phyloP scores from a whole-genome alignment of 2,329 filamentous ascomycete genomes.

The Aspergillus unguis region DNA sequence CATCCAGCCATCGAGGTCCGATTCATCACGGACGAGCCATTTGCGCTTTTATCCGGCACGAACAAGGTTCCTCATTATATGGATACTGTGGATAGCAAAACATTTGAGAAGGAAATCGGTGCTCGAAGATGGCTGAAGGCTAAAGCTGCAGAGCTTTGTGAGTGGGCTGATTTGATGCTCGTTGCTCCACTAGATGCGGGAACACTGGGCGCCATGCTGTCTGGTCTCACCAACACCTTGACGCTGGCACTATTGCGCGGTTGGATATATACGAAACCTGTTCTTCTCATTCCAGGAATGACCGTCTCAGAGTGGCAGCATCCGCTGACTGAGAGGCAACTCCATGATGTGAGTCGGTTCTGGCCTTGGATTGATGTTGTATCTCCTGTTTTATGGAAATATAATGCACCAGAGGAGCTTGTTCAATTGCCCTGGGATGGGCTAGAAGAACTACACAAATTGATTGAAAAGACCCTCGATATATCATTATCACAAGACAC shows the following conservation, averaged over 20 bases:
- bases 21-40: conserved; percentile 40
- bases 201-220: conserved; percentile 80
- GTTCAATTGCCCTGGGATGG: conserved; percentile 52
- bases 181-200: conserved; percentile 82
- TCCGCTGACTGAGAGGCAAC: conserved; percentile 80
- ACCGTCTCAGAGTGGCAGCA: conserved; percentile 86
- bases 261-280: conserved; percentile 83
- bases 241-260: conserved; percentile 76
- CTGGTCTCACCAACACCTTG: conserved; percentile 76
- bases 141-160: conserved; percentile 62
- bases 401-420: conserved; percentile 56
- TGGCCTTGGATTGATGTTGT: conserved; percentile 86
- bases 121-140: conserved; percentile 40
- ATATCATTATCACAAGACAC: conserved; percentile 17
- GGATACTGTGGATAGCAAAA: conserved; percentile 39
- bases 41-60: conserved; percentile 34
- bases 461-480: conserved; percentile 25
- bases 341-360: conserved; percentile 75
- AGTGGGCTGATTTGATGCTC: conserved; percentile 85
- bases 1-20: conserved; percentile 41
- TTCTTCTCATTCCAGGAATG: conserved; percentile 85
- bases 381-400: conserved; percentile 78
- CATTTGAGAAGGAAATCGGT: conserved; percentile 38
- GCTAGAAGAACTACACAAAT: conserved; percentile 29
- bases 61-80: conserved; percentile 41